phyloP scores from a whole-genome alignment of 1,139 yeast species.

The Taphrina deformans region DNA sequence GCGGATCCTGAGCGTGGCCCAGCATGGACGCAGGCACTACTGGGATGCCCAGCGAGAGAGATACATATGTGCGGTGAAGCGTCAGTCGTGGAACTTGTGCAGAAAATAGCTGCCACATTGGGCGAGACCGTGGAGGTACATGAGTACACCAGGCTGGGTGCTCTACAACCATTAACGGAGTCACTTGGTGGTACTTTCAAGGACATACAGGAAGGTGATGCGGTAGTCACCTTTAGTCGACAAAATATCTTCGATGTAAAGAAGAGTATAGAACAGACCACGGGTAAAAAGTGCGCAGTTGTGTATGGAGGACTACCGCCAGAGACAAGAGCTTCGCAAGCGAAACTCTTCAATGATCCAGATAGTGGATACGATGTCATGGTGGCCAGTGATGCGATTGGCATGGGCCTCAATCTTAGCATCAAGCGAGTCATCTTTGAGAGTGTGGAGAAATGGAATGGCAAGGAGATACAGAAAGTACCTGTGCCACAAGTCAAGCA shows the following conservation, averaged over 20 bases:
- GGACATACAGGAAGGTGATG: constrained; percentile 66
- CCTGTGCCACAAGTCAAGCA: constrained; percentile 75
- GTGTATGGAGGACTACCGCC: constrained; percentile 96
- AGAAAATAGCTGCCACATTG: constrained; percentile 59
- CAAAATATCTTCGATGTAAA: constrained; percentile 65
- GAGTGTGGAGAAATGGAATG: constrained; percentile 68
- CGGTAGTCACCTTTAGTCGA: constrained; percentile 84
- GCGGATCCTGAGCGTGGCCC: constrained; percentile 77
- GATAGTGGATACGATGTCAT: constrained; percentile 70
- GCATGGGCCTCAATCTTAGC: constrained; percentile 85
- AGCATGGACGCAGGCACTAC: constrained; percentile 91
- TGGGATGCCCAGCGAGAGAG: constrained; percentile 84
- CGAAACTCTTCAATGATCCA: constrained; percentile 64
- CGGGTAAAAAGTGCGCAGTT: constrained; percentile 74
- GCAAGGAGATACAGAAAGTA: constrained; percentile 53
- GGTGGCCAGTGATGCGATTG: constrained; percentile 95
- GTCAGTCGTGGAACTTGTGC: constrained; percentile 67
- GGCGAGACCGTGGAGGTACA: constrained; percentile 77
- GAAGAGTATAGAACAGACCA: constrained; percentile 60
- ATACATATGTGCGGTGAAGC: constrained; percentile 93
- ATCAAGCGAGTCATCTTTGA: constrained; percentile 78
- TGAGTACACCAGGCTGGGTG: constrained; percentile 72
- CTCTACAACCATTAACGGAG: constrained; percentile 57
- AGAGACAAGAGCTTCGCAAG: constrained; percentile 85
- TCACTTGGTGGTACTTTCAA: constrained; percentile 45